Conservation (phyloP, 2,329 filamentous ascomycete species). For the Xylariaceae sp. region DNA sequence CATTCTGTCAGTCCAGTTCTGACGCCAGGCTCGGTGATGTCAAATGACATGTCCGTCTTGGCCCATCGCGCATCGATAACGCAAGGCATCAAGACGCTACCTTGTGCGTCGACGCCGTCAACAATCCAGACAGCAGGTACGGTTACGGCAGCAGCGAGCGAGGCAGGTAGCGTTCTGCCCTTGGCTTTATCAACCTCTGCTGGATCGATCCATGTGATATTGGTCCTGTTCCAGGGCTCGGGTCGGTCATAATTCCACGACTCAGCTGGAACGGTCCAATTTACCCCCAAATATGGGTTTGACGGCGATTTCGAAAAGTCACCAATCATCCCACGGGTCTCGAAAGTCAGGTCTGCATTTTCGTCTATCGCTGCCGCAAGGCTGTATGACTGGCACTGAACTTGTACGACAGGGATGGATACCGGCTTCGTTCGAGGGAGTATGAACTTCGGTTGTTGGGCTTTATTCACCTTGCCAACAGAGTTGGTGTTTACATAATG, state of each 20-base stretch:
- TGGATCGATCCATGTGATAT: constrained; percentile 7
- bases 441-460: constrained; percentile 1
- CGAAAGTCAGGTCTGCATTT: neutral
- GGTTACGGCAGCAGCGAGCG: constrained; percentile 5
- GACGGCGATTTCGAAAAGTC: constrained; percentile 1
- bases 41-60: constrained; percentile 6
- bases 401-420: constrained; percentile 10
- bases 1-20: constrained; percentile 6
- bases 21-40: neutral
- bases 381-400: constrained; percentile 2
- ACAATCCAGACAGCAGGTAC: neutral
- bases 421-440: neutral
- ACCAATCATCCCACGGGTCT: constrained; percentile 3
- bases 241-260: constrained; percentile 3
- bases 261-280: constrained; percentile 5
- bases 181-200: neutral
- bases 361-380: neutral
- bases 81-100: constrained; percentile 2
- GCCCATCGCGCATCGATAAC: constrained; percentile 15
- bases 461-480: constrained; percentile 6
- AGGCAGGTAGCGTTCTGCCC: constrained; percentile 1
- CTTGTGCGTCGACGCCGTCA: neutral
- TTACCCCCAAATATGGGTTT: neutral
- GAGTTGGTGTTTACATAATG: constrained; percentile 4
- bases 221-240: constrained; percentile 1